Evolutionary conservation across 768 basidiomycete species (phyloP).

Genomic region (Panellus pusillus): DNA sequence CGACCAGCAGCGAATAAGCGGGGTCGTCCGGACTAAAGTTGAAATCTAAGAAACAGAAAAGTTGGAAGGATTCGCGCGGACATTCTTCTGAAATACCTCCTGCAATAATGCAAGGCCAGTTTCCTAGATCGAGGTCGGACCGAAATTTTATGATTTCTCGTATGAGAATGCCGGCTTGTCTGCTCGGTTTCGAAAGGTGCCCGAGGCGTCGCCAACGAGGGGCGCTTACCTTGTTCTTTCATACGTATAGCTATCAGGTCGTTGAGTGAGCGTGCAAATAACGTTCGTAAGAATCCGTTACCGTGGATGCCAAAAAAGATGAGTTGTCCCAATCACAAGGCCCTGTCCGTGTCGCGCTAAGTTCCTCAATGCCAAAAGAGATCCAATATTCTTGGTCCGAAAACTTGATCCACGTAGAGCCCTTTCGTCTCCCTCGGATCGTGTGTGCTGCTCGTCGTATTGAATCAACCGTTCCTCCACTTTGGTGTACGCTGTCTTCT

Average conservation of each 20-base stretch:
- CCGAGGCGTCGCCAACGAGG: background rate
- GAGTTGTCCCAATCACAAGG: conserved; percentile 81
- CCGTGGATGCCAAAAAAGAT: conserved; percentile 95
- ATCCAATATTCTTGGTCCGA: conserved; percentile 78
- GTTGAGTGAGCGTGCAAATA: conserved; percentile 9
- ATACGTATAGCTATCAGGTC: conserved; percentile 61
- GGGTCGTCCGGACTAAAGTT: conserved; percentile 85
- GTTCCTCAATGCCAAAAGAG: conserved; percentile 64
- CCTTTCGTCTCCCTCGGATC: conserved; percentile 33
- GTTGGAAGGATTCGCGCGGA: background rate
- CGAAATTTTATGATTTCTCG: conserved; percentile 63
- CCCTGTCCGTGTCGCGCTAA: conserved; percentile 46
- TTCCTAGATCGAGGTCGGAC: conserved; percentile 36
- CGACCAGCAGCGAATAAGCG: conserved; percentile 75
- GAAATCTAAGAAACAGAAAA: conserved; percentile 59
- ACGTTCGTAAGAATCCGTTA: conserved; percentile 35
- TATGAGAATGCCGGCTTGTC: conserved; percentile 77
- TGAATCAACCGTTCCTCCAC: conserved; percentile 49
- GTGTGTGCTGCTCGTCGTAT: conserved; percentile 69
- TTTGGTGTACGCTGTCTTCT: conserved; percentile 46
- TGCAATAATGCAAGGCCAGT: conserved; percentile 81
- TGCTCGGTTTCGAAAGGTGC: conserved; percentile 27
- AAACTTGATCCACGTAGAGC: conserved; percentile 58
- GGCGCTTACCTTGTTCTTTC: conserved; percentile 68
- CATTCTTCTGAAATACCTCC: conserved; percentile 60